Percentiles rank a stretch among this genome's conserved stretches.
phyloP scores from a whole-genome alignment of 768 basidiomycete species.

The Tricholoma sp. region DNA sequence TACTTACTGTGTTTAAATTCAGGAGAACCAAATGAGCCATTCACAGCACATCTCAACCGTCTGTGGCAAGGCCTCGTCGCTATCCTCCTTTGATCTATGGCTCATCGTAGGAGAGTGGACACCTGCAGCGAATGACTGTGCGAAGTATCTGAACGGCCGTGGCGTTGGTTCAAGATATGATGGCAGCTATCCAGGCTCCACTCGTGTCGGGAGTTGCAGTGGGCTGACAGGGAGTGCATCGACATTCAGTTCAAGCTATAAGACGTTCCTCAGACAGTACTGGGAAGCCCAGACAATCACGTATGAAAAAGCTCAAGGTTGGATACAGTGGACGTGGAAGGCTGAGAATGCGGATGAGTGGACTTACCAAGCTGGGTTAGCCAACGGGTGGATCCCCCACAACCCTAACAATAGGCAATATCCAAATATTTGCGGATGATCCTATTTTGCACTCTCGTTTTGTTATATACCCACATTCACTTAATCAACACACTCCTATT shows the following conservation, averaged over 20 bases:
- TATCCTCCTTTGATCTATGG: constrained; percentile 64
- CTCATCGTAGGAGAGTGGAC: constrained; percentile 87
- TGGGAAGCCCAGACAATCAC: constrained; percentile 84
- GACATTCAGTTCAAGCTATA: constrained; percentile 71
- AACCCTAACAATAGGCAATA: constrained; percentile 44
- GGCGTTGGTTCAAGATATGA: constrained; percentile 64
- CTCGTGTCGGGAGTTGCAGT: constrained; percentile 65
- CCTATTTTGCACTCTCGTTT: background rate
- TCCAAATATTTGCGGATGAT: constrained; percentile 57
- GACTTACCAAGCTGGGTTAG: constrained; percentile 80
- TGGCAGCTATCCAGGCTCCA: constrained; percentile 59
- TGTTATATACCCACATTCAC: background rate
- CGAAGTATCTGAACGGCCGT: constrained; percentile 80
- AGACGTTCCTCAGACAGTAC: constrained; percentile 72
- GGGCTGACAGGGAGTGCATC: constrained; percentile 72
- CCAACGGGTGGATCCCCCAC: constrained; percentile 80
- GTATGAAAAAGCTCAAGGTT: constrained; percentile 65
- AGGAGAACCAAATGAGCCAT: constrained; percentile 44
- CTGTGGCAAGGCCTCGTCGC: constrained; percentile 41
- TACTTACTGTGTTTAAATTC: background rate
- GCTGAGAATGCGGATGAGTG: constrained; percentile 82
- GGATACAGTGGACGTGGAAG: constrained; percentile 87
- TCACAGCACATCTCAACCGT: constrained; percentile 56
- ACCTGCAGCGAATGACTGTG: constrained; percentile 71
- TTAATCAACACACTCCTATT: background rate